Conservation (phyloP, 495 filamentous ascomycete species). For the Cladorrhinum samala region DNA sequence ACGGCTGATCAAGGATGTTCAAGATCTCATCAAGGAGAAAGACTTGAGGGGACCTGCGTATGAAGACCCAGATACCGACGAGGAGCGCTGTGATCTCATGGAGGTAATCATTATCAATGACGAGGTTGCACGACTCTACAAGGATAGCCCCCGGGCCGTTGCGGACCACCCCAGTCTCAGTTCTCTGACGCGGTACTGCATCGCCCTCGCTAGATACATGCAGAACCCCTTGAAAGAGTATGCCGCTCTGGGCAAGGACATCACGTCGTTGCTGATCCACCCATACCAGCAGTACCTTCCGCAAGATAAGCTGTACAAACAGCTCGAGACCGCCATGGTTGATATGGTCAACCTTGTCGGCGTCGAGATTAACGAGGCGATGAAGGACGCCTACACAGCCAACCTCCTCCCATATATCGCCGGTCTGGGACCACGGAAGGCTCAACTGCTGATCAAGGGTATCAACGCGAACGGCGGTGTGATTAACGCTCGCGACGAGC, state of each 20-base stretch:
- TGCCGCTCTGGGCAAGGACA: slow-evolving; percentile 80
- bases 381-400: slow-evolving; percentile 68
- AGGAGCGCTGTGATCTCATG: slow-evolving; percentile 64
- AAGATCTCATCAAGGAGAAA: slow-evolving; percentile 66
- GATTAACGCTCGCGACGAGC: slow-evolving; percentile 72
- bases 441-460: slow-evolving; percentile 76
- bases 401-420: slow-evolving; percentile 88
- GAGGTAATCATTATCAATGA: slow-evolving; percentile 93
- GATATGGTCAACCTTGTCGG: slow-evolving; percentile 97
- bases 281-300: slow-evolving; percentile 82
- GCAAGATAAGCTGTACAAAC: slow-evolving; percentile 74
- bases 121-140: slow-evolving; percentile 89
- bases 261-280: slow-evolving; percentile 81
- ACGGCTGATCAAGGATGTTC: slow-evolving; percentile 70
- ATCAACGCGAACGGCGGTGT: slow-evolving; percentile 81
- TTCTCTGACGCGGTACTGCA: slow-evolving; percentile 77
- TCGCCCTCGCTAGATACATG: slow-evolving; percentile 80
- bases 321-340: slow-evolving; percentile 88
- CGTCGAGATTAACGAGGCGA: slow-evolving; percentile 89
- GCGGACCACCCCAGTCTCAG: slow-evolving; percentile 72
- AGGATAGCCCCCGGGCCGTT: slow-evolving; percentile 76
- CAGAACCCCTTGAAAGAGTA: slow-evolving; percentile 96
- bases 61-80: slow-evolving; percentile 53
- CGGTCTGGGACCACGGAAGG: slow-evolving; percentile 90
- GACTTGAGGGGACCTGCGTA: slow-evolving; percentile 68